Evolutionary conservation across 2,329 filamentous ascomycete genomes (phyloP), one percentile per base, ranked within the genome.

Genomic region (Colletotrichum destructivum): DNA sequence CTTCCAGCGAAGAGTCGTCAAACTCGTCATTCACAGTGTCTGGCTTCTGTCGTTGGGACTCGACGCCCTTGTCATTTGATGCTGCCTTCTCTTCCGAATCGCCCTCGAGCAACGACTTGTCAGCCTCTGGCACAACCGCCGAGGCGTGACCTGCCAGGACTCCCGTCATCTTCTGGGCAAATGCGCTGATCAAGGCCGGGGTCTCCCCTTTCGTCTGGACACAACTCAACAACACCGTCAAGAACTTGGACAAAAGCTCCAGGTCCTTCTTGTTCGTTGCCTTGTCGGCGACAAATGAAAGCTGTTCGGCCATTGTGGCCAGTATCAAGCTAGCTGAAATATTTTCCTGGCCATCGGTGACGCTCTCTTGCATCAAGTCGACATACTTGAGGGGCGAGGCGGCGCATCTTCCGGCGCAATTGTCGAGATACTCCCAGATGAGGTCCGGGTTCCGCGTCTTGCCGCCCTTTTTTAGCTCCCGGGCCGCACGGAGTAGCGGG

Each of bases 301-400:
- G 88, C 79, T 98, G 95, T 79, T 98, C 95, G 3, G 89, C 83
- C 23, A 97, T 84, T 0, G 91, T 88, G 75, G 94, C 87, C 13
- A 91, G 84, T 4, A 98, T 77, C 21, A 94, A 86, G 75, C 93
- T 94, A 13, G 89, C 79, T 40, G 83, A 77, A 57, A 75, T 75
- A 26, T 56, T 75, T 4, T 66, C 54, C 40, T 78, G 75, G 2
- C 83, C 75, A 54, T 84, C 80, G 65, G 82, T 79, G 71, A 81
- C 75, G 2, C 88, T 75, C 51, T 89, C 86, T 65, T 91, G 87
- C 35, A 94, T 81, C 77, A 90, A 84, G 72, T 96, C 93, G 38
- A 96, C 90, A 77, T 98, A 96, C 78, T 94, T 97, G 77, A 97
- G 92, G 0, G 94, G 93, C 31, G 92, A 92, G 2, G 84, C 91